Evolutionary conservation across 768 basidiomycete species (phyloP), one percentile per base, ranked within the genome.

Genomic region (Lactifluus pinguis): DNA sequence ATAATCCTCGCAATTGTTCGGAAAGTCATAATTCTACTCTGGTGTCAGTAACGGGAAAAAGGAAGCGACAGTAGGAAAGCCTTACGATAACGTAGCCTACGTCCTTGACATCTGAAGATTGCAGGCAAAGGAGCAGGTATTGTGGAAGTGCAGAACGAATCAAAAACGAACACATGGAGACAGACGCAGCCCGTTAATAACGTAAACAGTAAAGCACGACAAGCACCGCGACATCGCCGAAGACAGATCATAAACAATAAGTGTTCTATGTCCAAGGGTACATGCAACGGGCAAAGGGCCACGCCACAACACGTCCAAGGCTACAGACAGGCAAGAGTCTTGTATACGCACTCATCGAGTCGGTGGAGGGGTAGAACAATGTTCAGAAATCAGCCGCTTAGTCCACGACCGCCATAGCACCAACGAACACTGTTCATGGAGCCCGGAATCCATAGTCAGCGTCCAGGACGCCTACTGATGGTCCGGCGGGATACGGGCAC

Each of bases 1-100:
- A n/a, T 98, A 98, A 74, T 97, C 95, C 77, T 95, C 94, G 69
- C 90, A 92, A 71, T 95, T 95, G 76, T 97, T 97, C 1, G 95
- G 94, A 79, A 98, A 97, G 72, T 98, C 95, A 72, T 91, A 95
- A 75, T 94, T 94, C 93, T 95, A 66, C 3, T 54, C 39, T 3
- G 44, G 45, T 36, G 52, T 62, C 44, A 64, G 49, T 0, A 13
- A 53, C 47, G 42, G 9, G 41, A 64, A 17, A 9, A 34, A 34
- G 2, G 19, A 8, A 41, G 51, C 21, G 62, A 38, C 52, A 6
- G 62, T 60, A 65, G 55, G 54, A 52, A 14, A 82, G 19, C 29
- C 91, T 72, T 68, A 93, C 92, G 68, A 98, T 92, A 65, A 98
- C 94, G 75, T 94, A 98, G 68, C 90, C 88, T 68, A 98, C 94